Percentiles rank a stretch among this genome's conserved stretches.
Conservation (phyloP, 768 basidiomycete genomes). For the Pulveroboletus sp. region DNA sequence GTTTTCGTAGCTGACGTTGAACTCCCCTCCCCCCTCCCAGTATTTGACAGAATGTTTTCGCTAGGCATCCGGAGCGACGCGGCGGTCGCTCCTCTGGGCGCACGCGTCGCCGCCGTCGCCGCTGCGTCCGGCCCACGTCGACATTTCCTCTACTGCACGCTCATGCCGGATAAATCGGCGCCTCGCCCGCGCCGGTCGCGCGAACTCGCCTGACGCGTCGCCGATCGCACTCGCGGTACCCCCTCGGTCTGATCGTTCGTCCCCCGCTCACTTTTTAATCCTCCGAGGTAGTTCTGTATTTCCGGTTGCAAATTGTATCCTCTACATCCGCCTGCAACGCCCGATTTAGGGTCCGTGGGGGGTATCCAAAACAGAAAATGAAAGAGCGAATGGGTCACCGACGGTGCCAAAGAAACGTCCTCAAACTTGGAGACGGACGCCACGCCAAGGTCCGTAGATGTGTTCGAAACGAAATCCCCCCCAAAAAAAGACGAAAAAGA, state of each 20-base stretch:
- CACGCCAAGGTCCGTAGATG: neutral
- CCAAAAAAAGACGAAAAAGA: neutral
- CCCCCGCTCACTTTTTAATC: neutral
- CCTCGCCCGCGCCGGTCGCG: slow-evolving; percentile 45
- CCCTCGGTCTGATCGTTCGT: neutral
- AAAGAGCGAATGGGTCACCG: slow-evolving; percentile 10
- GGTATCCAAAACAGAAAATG: slow-evolving; percentile 17
- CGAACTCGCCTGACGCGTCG: slow-evolving; percentile 22
- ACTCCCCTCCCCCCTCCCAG: slow-evolving; percentile 33
- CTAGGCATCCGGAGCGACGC: slow-evolving; percentile 74
- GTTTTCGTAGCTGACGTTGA: neutral
- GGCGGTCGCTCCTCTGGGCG: slow-evolving; percentile 53
- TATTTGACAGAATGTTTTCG: slow-evolving; percentile 88
- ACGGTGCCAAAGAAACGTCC: no score
- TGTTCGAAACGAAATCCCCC: neutral
- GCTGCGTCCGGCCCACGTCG: slow-evolving; percentile 71
- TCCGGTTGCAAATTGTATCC: slow-evolving; percentile 10
- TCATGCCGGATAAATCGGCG: slow-evolving; percentile 54
- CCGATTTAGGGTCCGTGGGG: slow-evolving; percentile 8
- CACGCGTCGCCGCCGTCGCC: slow-evolving; percentile 61
- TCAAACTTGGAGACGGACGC: neutral
- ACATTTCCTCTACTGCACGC: slow-evolving; percentile 79
- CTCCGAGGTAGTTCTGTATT: slow-evolving; percentile 16
- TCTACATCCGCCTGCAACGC: slow-evolving; percentile 9
- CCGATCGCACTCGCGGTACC: neutral